A percentile compares a stretch with the other conserved stretches of the same genome.
phyloP scores from a whole-genome alignment of 306 rosid species.

The Cotoneaster glaucophyllus region DNA sequence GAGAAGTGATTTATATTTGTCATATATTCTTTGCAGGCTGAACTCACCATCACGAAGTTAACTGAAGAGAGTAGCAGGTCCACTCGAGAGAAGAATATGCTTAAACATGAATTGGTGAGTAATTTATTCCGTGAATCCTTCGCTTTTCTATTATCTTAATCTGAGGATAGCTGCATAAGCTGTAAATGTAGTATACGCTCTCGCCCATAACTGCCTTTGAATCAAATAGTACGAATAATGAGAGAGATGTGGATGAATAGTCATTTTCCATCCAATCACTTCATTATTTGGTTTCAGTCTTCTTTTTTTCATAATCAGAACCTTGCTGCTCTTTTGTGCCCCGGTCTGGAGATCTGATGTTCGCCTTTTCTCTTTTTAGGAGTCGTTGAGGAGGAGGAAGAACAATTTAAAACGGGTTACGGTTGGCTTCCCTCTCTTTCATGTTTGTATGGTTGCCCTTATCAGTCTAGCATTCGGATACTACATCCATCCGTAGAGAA shows the following conservation, averaged over 20 bases:
- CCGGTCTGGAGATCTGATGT: not conserved
- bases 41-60: constrained; percentile 47
- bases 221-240: not conserved
- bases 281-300: not conserved
- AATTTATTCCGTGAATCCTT: not conserved
- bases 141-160: not conserved
- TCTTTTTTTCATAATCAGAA: not conserved
- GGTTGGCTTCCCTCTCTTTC: constrained; percentile 69
- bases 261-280: not conserved
- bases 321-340: not conserved
- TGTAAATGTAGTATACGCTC: not conserved
- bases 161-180: not conserved
- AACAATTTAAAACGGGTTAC: constrained; percentile 28
- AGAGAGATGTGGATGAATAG: not conserved
- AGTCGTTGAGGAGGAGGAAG: constrained; percentile 51
- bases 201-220: not conserved
- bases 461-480: constrained; percentile 63
- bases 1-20: constrained; percentile 13
- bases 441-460: constrained; percentile 67
- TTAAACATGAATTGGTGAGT: constrained; percentile 69
- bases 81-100: constrained; percentile 45
- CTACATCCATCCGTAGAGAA: constrained; percentile 45
- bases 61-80: constrained; percentile 47
- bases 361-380: constrained; percentile 40
- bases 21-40: constrained; percentile 57